Evolutionary conservation across 257 asterid species (phyloP).

Genomic region (Phtheirospermum japonicum): DNA sequence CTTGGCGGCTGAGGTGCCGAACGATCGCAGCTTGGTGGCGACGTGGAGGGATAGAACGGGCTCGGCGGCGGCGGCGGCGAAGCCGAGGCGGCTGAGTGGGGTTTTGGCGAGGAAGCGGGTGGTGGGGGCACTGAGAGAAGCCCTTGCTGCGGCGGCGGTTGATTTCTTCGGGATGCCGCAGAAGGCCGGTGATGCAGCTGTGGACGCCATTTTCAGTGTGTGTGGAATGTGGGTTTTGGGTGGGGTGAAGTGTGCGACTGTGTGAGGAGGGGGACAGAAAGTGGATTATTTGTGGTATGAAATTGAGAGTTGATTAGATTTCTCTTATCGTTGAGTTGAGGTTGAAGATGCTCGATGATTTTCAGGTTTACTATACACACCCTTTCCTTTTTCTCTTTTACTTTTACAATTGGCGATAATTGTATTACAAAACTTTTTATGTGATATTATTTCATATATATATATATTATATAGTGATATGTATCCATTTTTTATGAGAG

Average conservation of each 20-base stretch:
- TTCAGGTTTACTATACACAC: slow-evolving; percentile 5
- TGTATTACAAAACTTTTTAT: too few relatives aligned
- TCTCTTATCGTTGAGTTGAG: slow-evolving; percentile 26
- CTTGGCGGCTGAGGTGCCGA: slow-evolving; percentile 29
- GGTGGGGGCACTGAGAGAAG: slow-evolving; percentile 37
- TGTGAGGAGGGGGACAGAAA: slow-evolving; percentile 4
- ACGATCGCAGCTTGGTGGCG: slow-evolving; percentile 48
- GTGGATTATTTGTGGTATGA: slow-evolving; percentile 28
- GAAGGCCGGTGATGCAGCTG: slow-evolving; percentile 61
- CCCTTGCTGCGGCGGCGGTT: slow-evolving; percentile 26
- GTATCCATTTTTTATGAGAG: too few relatives aligned
- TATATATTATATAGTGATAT: too few relatives aligned
- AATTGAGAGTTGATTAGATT: slow-evolving; percentile 26
- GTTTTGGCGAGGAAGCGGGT: slow-evolving; percentile 54
- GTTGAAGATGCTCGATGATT: slow-evolving; percentile 27
- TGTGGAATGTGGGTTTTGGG: neutral
- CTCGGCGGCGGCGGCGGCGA: slow-evolving; percentile 45
- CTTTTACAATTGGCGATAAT: too few relatives aligned
- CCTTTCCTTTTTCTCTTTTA: neutral
- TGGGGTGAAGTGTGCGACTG: slow-evolving; percentile 1
- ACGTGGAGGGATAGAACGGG: slow-evolving; percentile 41
- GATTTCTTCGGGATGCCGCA: slow-evolving; percentile 47
- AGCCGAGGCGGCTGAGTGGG: slow-evolving; percentile 51
- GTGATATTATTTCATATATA: too few relatives aligned
- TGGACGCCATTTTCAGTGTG: slow-evolving; percentile 48